Evolutionary conservation across 441 rosid species (phyloP).

Genomic region (Pelargonium cotyledonis): DNA sequence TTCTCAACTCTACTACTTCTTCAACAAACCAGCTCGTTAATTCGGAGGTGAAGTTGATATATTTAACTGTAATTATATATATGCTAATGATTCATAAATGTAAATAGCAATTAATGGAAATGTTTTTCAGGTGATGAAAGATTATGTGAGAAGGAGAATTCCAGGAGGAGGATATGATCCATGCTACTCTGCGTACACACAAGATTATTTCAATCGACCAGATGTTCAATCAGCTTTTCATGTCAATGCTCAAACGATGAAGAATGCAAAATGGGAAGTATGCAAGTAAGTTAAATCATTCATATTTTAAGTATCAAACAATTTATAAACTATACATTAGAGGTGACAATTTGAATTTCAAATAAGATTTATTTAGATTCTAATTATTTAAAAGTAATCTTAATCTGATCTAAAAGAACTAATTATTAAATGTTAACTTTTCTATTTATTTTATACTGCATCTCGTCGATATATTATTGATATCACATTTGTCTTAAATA

Average conservation of each 20-base stretch:
- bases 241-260: slow-evolving; percentile 22
- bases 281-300: slow-evolving; percentile 39
- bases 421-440: too few species aligned
- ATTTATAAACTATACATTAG: too few species aligned
- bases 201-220: slow-evolving; percentile 41
- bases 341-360: too few species aligned
- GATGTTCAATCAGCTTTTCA: slow-evolving; percentile 49
- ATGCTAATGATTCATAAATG: too few species aligned
- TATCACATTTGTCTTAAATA: too few species aligned
- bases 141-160: slow-evolving; percentile 33
- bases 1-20: slow-evolving; percentile 18
- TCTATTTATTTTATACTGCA: too few species aligned
- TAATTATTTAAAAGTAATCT: too few species aligned
- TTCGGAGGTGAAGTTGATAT: neutral
- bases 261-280: slow-evolving; percentile 29
- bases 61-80: too few species aligned
- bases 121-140: slow-evolving; percentile 13
- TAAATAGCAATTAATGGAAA: neutral
- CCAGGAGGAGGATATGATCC: slow-evolving; percentile 46
- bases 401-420: too few species aligned
- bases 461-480: too few species aligned
- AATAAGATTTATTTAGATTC: too few species aligned
- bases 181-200: slow-evolving; percentile 38
- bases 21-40: neutral
- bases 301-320: too few species aligned